These are phyloP conservation scores for Albizia julibrissin DNA, from an alignment of 306 rosid species.

Conservation along the genomic window DNA sequence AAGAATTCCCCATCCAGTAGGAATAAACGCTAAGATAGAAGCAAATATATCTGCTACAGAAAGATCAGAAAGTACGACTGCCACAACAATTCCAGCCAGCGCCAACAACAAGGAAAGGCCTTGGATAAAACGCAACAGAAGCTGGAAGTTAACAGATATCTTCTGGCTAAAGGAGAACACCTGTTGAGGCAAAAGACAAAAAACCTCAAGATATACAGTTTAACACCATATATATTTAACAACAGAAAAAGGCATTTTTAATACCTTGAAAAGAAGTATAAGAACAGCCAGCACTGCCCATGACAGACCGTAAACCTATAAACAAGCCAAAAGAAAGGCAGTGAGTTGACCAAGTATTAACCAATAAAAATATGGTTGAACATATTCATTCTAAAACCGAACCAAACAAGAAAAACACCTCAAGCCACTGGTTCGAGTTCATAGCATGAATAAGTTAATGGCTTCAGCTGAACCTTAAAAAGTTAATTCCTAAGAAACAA, in stretches of 20 bases:
- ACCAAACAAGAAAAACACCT: neutral
- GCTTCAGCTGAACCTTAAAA: neutral
- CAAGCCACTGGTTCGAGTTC: neutral
- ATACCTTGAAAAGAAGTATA: slow-evolving; percentile 88
- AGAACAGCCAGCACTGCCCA: slow-evolving; percentile 79
- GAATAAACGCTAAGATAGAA: slow-evolving; percentile 76
- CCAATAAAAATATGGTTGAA: neutral
- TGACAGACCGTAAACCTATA: slow-evolving; percentile 83
- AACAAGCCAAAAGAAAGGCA: slow-evolving; percentile 25
- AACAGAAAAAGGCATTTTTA: slow-evolving; percentile 12
- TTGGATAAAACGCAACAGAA: slow-evolving; percentile 85
- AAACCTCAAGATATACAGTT: slow-evolving; percentile 30
- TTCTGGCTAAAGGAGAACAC: slow-evolving; percentile 96
- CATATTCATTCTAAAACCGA: neutral
- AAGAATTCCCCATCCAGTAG: slow-evolving; percentile 96
- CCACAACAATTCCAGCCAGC: slow-evolving; percentile 74
- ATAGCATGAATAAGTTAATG: neutral
- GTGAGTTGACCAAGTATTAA: slow-evolving; percentile 18
- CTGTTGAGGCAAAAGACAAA: slow-evolving; percentile 47
- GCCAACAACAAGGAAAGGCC: slow-evolving; percentile 80
- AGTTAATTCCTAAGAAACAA: neutral
- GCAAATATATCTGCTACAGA: slow-evolving; percentile 78
- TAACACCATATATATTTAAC: slow-evolving; percentile 6
- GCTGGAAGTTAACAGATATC: slow-evolving; percentile 90
- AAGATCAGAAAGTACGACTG: slow-evolving; percentile 57